Percentiles rank a stretch among this genome's conserved stretches.
Evolutionary conservation across 106 monocot species (phyloP).

Genomic region (Hemerocallis citrina): DNA sequence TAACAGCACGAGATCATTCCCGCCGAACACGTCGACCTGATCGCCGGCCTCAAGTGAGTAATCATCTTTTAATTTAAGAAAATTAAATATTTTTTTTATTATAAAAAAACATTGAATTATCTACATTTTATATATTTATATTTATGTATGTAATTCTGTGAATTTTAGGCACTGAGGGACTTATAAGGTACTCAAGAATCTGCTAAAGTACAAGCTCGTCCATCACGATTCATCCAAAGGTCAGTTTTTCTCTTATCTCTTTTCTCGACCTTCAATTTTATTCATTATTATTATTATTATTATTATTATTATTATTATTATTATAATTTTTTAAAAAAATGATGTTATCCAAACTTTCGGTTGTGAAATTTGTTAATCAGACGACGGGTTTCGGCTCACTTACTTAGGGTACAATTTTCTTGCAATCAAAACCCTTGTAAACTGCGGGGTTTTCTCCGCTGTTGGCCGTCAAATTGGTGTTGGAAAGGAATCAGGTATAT

Average conservation of each 20-base stretch:
- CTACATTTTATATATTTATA: constrained; percentile 1
- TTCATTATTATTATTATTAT: no score
- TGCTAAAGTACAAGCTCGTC: constrained; percentile 74
- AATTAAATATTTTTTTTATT: no score
- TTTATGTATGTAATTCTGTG: constrained; percentile 1
- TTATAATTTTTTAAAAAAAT: background rate
- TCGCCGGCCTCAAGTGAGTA: constrained; percentile 60
- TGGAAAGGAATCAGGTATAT: constrained; percentile 76
- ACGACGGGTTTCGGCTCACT: constrained; percentile 80
- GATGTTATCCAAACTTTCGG: no score
- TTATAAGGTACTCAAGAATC: constrained; percentile 78
- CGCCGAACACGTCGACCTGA: constrained; percentile 59
- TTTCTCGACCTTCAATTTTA: no score
- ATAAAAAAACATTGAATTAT: no score
- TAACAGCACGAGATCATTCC: constrained; percentile 78
- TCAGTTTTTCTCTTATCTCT: constrained; percentile 1
- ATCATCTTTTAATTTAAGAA: background rate
- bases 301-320: no score
- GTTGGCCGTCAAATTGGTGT: constrained; percentile 89
- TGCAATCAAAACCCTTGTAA: constrained; percentile 72
- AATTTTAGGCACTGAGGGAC: constrained; percentile 62
- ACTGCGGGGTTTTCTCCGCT: constrained; percentile 55
- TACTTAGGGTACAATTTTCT: constrained; percentile 87
- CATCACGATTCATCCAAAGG: constrained; percentile 81
- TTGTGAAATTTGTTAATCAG: constrained; percentile 15